phyloP scores from a whole-genome alignment of 495 filamentous ascomycete genomes.

The Astrothelium subdiscretum region DNA sequence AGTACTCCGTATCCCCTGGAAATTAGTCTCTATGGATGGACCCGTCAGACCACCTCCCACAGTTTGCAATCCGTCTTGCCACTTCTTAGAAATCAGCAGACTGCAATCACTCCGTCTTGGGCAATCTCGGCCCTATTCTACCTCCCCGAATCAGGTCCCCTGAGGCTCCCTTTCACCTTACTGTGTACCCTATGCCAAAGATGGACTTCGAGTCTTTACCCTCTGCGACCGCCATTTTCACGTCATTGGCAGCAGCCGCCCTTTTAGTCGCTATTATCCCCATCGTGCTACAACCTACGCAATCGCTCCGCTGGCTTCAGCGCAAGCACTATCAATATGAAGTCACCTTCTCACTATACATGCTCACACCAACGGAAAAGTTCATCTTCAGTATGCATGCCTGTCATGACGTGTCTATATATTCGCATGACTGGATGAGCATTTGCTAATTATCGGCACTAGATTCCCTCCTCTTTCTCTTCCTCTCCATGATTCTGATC shows the following conservation, averaged over 20 bases:
- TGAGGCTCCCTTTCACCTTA: too few species aligned
- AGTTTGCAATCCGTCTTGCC: too few species aligned
- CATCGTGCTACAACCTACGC: slow-evolving; percentile 24
- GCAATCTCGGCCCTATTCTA: too few species aligned
- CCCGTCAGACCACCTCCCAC: too few species aligned
- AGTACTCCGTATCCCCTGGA: too few species aligned
- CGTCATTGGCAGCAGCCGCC: background rate
- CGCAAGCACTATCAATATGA: slow-evolving; percentile 80
- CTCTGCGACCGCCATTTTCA: background rate
- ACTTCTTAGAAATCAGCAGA: background rate
- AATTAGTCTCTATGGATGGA: too few species aligned
- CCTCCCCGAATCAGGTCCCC: too few species aligned
- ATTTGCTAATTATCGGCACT: slow-evolving; percentile 6
- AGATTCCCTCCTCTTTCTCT: slow-evolving; percentile 88
- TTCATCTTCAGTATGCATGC: slow-evolving; percentile 65
- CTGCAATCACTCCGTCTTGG: background rate
- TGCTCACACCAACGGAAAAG: slow-evolving; percentile 74
- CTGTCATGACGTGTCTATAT: background rate
- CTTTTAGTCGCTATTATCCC: slow-evolving; percentile 10
- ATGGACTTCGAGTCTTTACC: background rate
- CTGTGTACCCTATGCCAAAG: too few species aligned
- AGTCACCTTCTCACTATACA: slow-evolving; percentile 74
- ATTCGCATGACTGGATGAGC: background rate
- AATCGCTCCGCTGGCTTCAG: slow-evolving; percentile 52
- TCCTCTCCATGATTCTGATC: slow-evolving; percentile 71